Evolutionary conservation across 2,329 filamentous ascomycete species (phyloP), one percentile per base, ranked within the genome.

Genomic region (Rutstroemia sp.): DNA sequence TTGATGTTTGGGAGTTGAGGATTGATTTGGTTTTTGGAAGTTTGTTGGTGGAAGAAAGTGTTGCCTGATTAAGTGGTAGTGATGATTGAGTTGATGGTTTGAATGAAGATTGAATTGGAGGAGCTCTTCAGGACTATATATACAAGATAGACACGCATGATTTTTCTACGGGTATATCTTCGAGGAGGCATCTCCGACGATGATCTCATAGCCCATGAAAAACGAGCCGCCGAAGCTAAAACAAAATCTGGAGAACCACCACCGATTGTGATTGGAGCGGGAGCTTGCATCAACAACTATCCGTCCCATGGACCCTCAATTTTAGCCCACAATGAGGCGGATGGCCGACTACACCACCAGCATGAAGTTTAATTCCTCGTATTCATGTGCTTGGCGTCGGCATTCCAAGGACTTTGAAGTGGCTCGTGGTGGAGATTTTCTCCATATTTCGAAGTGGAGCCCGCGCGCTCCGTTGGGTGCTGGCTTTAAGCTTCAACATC

Each of bases 121-220:
- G 27, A 54, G 21, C 39, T 34, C 52, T 14, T 54, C 52, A 54
- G 4, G 16, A 23, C 48, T 54, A 49, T 54, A 54, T 49, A 49
- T 30, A 27, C 23, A 49, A 6, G n/a, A 42, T 42, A 18, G 16
- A 9, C 39, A 4, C 16, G 39, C 16, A 42, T 42, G 30, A 34
- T 34, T 34, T 10, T 23, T 41, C 34, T 18, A 34, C 18, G 6
- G 6, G 23, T 50, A 49, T 37, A 27, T 37, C 19, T 18, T 6
- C 10, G 25, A 51, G 19, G 19, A 21, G 7, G 21, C 48, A 25
- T n/a, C 4, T n/a, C 16, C 19, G 41, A n/a, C 23, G n/a, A 55
- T 55, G 53, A 55, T 49, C 34, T 51, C 52, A 54, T 51, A 37
- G 42, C 10, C 21, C 12, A 8, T 25, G 25, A 16, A 46, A 25